Evolutionary conservation across 768 basidiomycete species (phyloP).

Genomic region (Lentinula sp.): DNA sequence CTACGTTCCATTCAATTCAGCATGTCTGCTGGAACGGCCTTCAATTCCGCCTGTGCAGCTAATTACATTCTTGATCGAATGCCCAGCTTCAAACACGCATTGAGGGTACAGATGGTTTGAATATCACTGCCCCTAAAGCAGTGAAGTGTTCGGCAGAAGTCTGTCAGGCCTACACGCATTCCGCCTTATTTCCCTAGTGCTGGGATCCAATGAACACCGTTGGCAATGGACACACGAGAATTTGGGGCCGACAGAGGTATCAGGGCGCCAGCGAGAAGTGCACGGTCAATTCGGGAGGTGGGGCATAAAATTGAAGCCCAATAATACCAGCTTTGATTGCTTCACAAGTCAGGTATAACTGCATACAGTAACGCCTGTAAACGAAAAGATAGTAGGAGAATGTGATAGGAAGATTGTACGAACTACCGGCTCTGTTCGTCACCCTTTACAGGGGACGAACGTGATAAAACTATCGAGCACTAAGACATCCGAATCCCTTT

Average conservation of each 20-base stretch:
- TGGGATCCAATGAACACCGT: too few species aligned
- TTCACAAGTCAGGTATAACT: too few species aligned
- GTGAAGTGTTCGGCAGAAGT: background rate
- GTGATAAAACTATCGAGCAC: conserved; percentile 25
- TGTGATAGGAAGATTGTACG: conserved; percentile 19
- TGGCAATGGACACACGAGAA: too few species aligned
- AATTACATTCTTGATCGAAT: background rate
- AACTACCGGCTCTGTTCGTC: conserved; percentile 33
- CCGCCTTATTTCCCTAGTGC: too few species aligned
- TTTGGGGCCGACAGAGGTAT: too few species aligned
- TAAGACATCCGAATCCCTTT: conserved; percentile 29
- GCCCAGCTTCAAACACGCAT: background rate
- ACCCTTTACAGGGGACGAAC: conserved; percentile 16
- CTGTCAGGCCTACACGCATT: background rate
- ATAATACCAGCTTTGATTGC: too few species aligned
- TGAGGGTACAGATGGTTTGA: background rate
- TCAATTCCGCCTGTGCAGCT: background rate
- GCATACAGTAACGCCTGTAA: background rate
- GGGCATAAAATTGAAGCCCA: too few species aligned
- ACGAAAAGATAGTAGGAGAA: background rate
- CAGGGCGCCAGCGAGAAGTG: too few species aligned
- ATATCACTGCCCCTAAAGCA: background rate
- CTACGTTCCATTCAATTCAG: background rate
- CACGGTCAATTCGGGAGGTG: too few species aligned
- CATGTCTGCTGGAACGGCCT: background rate